Percentiles rank a stretch among this genome's conserved stretches.
These are phyloP conservation scores for Pseudozyma thailandica DNA, from an alignment of 1,284 basidiomycete genomes.

Conservation along the genomic window DNA sequence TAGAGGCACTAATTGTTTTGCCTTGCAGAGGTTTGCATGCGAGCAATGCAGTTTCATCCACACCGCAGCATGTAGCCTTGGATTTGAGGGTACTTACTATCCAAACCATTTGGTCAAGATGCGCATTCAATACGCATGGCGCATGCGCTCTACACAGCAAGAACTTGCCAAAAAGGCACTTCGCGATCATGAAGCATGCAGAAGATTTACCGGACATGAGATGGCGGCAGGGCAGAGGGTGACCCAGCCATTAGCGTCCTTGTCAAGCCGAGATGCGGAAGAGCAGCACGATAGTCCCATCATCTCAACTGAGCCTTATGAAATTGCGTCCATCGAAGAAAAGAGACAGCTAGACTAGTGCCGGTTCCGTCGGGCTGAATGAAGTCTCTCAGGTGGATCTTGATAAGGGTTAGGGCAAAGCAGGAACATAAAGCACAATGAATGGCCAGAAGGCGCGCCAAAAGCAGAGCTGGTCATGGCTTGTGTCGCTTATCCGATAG, in stretches of 20 bases:
- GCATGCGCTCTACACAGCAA: not conserved
- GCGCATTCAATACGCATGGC: not conserved
- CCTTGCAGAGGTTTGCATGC: no score
- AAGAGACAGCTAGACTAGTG: not conserved
- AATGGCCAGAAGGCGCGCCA: slow-evolving; percentile 7
- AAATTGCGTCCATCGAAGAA: not conserved
- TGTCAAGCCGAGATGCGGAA: not conserved
- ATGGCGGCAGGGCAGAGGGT: not conserved
- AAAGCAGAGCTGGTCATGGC: slow-evolving; percentile 3
- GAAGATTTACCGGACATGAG: not conserved
- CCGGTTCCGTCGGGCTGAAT: slow-evolving; percentile 10
- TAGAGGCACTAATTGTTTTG: no score
- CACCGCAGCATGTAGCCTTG: not conserved
- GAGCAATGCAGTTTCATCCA: no score
- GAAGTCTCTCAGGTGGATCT: not conserved
- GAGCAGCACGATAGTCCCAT: not conserved
- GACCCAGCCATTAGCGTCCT: not conserved
- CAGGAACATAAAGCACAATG: not conserved
- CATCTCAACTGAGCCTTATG: not conserved
- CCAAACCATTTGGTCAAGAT: not conserved
- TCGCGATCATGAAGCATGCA: not conserved
- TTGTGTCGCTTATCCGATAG: slow-evolving; percentile 9
- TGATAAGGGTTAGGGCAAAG: not conserved
- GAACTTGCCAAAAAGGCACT: not conserved
- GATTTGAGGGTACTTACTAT: not conserved